Percentiles rank a stretch among this genome's conserved stretches.
Evolutionary conservation across 345 rosid species (phyloP).

Genomic region (Limnanthes douglasii): DNA sequence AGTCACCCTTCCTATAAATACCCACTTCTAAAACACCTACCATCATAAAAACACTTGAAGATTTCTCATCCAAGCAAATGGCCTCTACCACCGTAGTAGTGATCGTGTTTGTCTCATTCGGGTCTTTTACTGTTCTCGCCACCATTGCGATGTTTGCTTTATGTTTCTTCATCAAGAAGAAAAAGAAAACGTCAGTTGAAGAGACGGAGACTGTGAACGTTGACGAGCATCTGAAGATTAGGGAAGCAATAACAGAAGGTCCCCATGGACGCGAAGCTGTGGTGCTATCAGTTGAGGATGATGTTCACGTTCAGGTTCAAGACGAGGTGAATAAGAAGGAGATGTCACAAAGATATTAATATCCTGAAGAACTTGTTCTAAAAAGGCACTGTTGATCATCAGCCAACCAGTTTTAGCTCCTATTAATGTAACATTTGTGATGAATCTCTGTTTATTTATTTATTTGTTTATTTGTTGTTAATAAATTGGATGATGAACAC

Average conservation of each 20-base stretch:
- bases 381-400: no score
- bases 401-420: no score
- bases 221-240: conserved; percentile 44
- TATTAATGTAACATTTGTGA: no score
- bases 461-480: no score
- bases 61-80: conserved; percentile 19
- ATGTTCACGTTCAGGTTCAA: conserved; percentile 28
- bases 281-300: conserved; percentile 39
- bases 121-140: conserved; percentile 35
- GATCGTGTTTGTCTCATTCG: conserved; percentile 38
- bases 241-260: conserved; percentile 34
- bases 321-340: conserved; percentile 25
- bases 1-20: conserved; percentile 2
- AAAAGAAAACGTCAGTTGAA: conserved; percentile 18
- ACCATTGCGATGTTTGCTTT: conserved; percentile 29
- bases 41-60: conserved; percentile 4
- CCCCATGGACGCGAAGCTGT: conserved; percentile 31
- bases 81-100: conserved; percentile 34
- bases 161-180: conserved; percentile 34
- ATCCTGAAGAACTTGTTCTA: no score
- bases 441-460: no score
- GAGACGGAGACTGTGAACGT: conserved; percentile 18
- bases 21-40: conserved; percentile 9
- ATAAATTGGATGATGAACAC: no score
- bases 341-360: no score